phyloP scores from a whole-genome alignment of 2,329 filamentous ascomycete genomes.

The Cucurbitaria berberidis region DNA sequence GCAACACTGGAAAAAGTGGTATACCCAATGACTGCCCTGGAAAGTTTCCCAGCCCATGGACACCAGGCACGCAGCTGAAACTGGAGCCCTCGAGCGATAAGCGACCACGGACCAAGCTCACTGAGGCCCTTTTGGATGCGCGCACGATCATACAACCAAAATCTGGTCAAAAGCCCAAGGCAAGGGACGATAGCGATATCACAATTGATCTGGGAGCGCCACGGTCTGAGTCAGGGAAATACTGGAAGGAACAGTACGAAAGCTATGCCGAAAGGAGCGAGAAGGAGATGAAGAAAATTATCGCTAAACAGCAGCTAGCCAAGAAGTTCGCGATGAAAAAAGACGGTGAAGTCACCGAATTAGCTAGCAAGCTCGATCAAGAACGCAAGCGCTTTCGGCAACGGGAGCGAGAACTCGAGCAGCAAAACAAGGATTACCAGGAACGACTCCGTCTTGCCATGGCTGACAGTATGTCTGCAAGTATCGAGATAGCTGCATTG shows the following conservation, averaged over 20 bases:
- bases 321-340: conserved; percentile 81
- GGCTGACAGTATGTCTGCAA: conserved; percentile 40
- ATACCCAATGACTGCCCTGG: conserved; percentile 56
- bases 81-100: conserved; percentile 34
- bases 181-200: conserved; percentile 63
- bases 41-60: conserved; percentile 60
- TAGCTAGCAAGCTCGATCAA: conserved; percentile 69
- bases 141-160: conserved; percentile 49
- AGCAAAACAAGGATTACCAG: conserved; percentile 59
- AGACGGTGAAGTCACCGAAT: conserved; percentile 71
- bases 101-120: conserved; percentile 51
- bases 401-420: conserved; percentile 70
- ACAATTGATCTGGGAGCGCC: conserved; percentile 76
- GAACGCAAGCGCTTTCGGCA: conserved; percentile 69
- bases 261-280: conserved; percentile 75
- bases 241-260: conserved; percentile 81
- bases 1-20: conserved; percentile 53
- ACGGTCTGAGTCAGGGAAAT: conserved; percentile 74
- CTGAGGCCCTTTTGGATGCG: conserved; percentile 53
- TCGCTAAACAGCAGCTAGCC: conserved; percentile 79
- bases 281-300: conserved; percentile 75
- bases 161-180: conserved; percentile 38
- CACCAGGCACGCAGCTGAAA: conserved; percentile 48
- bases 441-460: conserved; percentile 44
- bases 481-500: conserved; percentile 42